Evolutionary conservation across 805 yeast species (phyloP).

Genomic region (Saccharomycopsis lassenensis): DNA sequence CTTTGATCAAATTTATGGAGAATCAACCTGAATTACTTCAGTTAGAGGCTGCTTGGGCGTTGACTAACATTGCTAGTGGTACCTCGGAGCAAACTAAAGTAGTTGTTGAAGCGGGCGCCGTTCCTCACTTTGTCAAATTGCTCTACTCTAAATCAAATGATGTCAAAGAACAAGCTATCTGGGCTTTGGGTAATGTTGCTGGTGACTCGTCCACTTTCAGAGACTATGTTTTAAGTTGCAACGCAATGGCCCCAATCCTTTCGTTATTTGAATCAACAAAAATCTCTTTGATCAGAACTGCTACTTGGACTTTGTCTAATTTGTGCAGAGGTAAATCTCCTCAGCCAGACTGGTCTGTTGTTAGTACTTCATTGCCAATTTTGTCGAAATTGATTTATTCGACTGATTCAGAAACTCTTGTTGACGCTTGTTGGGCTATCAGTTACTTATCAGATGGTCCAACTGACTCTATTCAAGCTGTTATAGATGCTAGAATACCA

Average conservation of each 20-base stretch:
- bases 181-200: constrained; percentile 99
- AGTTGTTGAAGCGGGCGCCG: constrained; percentile 90
- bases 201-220: constrained; percentile 90
- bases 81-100: constrained; percentile 77
- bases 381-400: constrained; percentile 85
- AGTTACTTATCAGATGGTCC: constrained; percentile 92
- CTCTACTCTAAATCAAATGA: constrained; percentile 74
- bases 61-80: constrained; percentile 96
- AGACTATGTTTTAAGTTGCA: constrained; percentile 75
- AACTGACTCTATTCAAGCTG: constrained; percentile 89
- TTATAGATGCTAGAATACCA: constrained; percentile 92
- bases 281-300: constrained; percentile 87
- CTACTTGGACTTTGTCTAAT: constrained; percentile 96
- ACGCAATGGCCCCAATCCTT: constrained; percentile 85
- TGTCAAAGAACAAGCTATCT: constrained; percentile 96
- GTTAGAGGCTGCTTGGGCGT: constrained; percentile 99
- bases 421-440: constrained; percentile 98
- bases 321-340: constrained; percentile 95
- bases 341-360: constrained; percentile 89
- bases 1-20: constrained; percentile 76
- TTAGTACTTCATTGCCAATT: constrained; percentile 81
- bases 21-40: constrained; percentile 79
- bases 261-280: constrained; percentile 68
- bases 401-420: constrained; percentile 83
- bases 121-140: constrained; percentile 79